These are phyloP conservation scores for Triticum timopheevii DNA, from an alignment of 176 grass and related monocot species.

Conservation along the genomic window DNA sequence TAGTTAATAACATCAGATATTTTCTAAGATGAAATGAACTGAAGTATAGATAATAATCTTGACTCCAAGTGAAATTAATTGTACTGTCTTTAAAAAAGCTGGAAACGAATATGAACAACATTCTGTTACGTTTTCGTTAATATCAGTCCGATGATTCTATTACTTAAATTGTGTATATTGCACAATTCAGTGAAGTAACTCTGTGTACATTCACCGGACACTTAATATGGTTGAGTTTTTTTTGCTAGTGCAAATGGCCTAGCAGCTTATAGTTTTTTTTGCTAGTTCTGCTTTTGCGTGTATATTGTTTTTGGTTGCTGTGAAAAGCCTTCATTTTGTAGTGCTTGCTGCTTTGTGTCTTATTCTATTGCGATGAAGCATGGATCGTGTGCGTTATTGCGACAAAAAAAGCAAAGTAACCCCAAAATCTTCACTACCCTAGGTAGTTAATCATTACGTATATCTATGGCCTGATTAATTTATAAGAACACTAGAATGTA, in stretches of 20 bases:
- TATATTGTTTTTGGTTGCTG: neutral
- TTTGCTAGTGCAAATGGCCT: neutral
- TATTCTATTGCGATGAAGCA: neutral
- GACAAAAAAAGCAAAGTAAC: neutral
- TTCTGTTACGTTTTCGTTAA: neutral
- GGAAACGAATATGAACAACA: neutral
- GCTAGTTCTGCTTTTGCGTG: neutral
- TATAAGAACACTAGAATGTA: neutral
- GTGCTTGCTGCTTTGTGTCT: neutral
- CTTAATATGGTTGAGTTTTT: neutral
- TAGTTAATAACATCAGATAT: neutral
- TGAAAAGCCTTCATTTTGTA: neutral
- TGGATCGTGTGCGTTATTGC: neutral
- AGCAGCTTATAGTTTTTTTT: neutral
- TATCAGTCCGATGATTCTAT: neutral
- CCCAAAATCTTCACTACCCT: neutral
- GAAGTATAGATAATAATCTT: neutral
- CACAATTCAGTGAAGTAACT: neutral
- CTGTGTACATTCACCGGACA: neutral
- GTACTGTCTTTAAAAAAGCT: neutral
- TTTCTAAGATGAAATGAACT: neutral
- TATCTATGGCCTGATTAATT: neutral
- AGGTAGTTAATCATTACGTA: neutral
- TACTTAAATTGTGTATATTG: too few relatives aligned
- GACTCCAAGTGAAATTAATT: neutral